Evolutionary conservation across 1,284 basidiomycete genomes (phyloP), one percentile per base, ranked within the genome.

Genomic region (Microbotryum intermedium): DNA sequence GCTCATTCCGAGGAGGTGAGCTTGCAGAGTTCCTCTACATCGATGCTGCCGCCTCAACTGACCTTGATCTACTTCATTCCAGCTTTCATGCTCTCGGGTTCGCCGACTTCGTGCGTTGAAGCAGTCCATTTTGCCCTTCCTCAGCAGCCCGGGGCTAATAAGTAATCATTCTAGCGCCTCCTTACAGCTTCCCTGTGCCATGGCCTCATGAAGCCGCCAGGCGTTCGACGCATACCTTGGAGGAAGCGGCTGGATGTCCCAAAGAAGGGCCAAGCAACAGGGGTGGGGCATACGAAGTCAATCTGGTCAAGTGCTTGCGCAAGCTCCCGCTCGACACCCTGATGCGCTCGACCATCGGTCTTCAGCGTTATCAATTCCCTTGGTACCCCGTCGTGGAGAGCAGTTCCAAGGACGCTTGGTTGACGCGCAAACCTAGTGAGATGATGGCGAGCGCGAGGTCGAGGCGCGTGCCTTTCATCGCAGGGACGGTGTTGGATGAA

Each of bases 31-130:
- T 39, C 34, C 16, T 39, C 34, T 18, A 16, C 16, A 39, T 39
- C 34, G 34, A 11, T 39, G 34, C 34, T 39, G 18, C 4, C 4
- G 18, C 34, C 5, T 39, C 16, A 16, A 18, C 34, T 39, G 34
- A 39, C 34, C 34, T 18, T 39, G 34, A 39, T 39, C 6, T 39
- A 3, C 18, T 11, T 39, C 9, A 16, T 16, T 34, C 16, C 57
- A 67, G 66, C 60, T 2, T 67, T 67, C 60, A 65, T 67, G 66
- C 60, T 67, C 2, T 65, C 63, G 8, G 66, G 66, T 23, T 63
- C 66, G 5, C 66, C 66, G 0, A 67, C 66, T 1, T 67, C 66
- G 60, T 64, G 4, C 28, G 64, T 52, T 21, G 6, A 39, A 11
- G 34, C 9, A 16, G 13, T 16, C 6, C 6, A 2, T 3, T 39